These are phyloP conservation scores for Claviceps maximensis DNA, from an alignment of 2,329 filamentous ascomycete genomes.

Conservation along the genomic window DNA sequence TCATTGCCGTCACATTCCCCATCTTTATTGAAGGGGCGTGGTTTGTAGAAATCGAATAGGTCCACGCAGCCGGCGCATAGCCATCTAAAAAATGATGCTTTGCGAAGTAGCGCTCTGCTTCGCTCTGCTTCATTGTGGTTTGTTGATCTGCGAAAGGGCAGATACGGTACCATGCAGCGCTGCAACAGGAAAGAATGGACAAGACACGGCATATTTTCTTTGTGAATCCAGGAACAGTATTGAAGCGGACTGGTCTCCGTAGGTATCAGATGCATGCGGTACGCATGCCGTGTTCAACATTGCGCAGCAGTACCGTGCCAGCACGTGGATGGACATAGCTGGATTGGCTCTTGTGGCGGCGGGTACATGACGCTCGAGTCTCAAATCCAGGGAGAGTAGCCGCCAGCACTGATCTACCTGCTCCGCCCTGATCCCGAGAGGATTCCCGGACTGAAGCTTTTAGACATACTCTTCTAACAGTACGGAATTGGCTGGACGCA, in stretches of 20 bases:
- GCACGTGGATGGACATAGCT: not conserved
- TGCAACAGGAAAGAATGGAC: not conserved
- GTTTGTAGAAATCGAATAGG: not conserved
- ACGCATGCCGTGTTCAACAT: no score
- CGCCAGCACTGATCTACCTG: not conserved
- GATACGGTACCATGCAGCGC: not conserved
- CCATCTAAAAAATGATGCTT: not conserved
- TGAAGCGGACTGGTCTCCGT: not conserved
- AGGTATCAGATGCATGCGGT: not conserved
- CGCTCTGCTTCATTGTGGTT: not conserved
- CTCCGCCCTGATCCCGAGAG: not conserved
- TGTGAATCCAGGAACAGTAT: not conserved
- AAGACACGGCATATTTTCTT: not conserved
- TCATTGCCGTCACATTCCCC: not conserved
- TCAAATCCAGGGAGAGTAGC: not conserved
- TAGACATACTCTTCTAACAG: not conserved
- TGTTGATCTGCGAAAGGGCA: not conserved
- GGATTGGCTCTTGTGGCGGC: not conserved
- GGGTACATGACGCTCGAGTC: not conserved
- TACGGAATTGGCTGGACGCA: not conserved
- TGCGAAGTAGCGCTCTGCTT: not conserved
- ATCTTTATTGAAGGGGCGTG: not conserved
- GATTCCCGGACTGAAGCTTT: not conserved
- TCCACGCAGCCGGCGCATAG: constrained; percentile 4
- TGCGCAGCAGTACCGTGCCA: no score